These are phyloP conservation scores for Coniochaeta sp. DNA, from an alignment of 2,329 filamentous ascomycete species.

Conservation along the genomic window DNA sequence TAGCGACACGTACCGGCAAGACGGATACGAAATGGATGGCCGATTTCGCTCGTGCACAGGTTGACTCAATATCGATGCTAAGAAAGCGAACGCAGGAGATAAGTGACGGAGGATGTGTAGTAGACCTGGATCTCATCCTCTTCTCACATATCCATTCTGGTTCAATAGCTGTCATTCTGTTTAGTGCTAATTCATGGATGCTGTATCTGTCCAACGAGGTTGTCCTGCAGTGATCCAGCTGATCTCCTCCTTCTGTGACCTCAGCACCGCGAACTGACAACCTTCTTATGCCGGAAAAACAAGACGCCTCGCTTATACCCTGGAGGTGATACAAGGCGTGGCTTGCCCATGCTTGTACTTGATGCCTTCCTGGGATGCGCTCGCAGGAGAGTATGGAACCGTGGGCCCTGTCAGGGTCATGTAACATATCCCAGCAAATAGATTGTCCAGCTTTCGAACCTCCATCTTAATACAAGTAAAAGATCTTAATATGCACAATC, in stretches of 20 bases:
- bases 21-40: neutral
- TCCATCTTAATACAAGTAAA: neutral
- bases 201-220: too few relatives aligned
- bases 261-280: too few relatives aligned
- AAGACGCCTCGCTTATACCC: too few relatives aligned
- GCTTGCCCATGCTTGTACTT: neutral
- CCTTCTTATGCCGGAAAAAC: too few relatives aligned
- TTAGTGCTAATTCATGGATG: too few relatives aligned
- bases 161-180: too few relatives aligned
- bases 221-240: too few relatives aligned
- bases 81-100: neutral
- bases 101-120: too few relatives aligned
- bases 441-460: neutral
- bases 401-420: neutral
- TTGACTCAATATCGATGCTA: neutral
- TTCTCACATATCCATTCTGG: too few relatives aligned
- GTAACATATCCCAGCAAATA: neutral
- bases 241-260: too few relatives aligned
- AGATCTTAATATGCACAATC: neutral
- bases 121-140: too few relatives aligned
- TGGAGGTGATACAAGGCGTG: neutral
- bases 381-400: neutral
- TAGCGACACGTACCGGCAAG: neutral
- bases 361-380: neutral
- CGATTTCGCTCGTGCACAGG: neutral